Percentiles rank a stretch among this genome's conserved stretches.
Conservation (phyloP, 345 rosid genomes). For the Jatropha curcas region DNA sequence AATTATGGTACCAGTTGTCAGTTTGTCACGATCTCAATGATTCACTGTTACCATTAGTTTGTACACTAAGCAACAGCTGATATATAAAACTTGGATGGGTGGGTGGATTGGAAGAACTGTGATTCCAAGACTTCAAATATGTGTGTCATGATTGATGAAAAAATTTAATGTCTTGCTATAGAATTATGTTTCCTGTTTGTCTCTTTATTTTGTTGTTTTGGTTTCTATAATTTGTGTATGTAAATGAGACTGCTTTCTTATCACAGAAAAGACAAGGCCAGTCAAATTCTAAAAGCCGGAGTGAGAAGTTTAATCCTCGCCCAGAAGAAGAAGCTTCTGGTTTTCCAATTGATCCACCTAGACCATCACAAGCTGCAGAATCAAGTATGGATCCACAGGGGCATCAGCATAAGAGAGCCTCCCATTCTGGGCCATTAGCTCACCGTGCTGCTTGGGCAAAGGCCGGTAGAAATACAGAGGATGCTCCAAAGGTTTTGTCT, state of each 20-base stretch:
- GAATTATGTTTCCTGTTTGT: not conserved
- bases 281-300: slow-evolving; percentile 75
- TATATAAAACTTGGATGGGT: too few relatives aligned
- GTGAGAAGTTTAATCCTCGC: slow-evolving; percentile 97
- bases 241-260: not conserved
- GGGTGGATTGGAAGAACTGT: not conserved
- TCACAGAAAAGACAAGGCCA: slow-evolving; percentile 84
- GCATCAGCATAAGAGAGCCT: slow-evolving; percentile 73
- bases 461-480: slow-evolving; percentile 61
- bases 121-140: not conserved
- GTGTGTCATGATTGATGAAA: not conserved
- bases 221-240: not conserved
- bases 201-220: not conserved
- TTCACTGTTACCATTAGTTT: too few relatives aligned
- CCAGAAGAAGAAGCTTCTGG: slow-evolving; percentile 98
- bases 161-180: not conserved
- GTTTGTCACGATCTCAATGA: too few relatives aligned
- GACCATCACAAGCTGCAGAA: slow-evolving; percentile 76
- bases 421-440: slow-evolving; percentile 90
- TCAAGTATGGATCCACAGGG: slow-evolving; percentile 58
- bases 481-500: slow-evolving; percentile 55
- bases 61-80: too few relatives aligned
- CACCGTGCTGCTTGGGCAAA: slow-evolving; percentile 79
- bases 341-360: slow-evolving; percentile 96
- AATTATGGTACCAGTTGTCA: too few relatives aligned